Percentiles rank a stretch among this genome's conserved stretches.
phyloP scores from a whole-genome alignment of 805 yeast genomes.

The Clavispora vitiphila region DNA sequence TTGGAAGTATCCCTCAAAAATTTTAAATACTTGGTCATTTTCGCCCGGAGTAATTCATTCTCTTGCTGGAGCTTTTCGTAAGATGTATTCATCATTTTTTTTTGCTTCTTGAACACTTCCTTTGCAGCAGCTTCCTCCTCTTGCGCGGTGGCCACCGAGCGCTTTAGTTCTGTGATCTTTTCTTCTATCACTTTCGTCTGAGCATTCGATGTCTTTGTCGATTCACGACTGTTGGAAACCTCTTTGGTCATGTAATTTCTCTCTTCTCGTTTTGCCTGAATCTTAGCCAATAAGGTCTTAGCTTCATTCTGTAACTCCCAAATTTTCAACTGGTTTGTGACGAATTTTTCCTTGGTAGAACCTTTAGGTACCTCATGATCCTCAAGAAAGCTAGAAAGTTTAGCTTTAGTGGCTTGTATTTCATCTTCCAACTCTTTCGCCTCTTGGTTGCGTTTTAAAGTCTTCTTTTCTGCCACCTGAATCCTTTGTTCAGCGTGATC shows the following conservation, averaged over 20 bases:
- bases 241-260: conserved; percentile 60
- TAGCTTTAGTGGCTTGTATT: conserved; percentile 23
- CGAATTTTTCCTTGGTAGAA: conserved; percentile 18
- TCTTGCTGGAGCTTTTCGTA: conserved; percentile 8
- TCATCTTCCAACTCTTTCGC: conserved; percentile 18
- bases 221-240: conserved; percentile 45
- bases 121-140: conserved; percentile 20
- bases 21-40: conserved; percentile 28
- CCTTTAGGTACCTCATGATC: conserved; percentile 20
- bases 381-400: conserved; percentile 21
- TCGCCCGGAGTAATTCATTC: conserved; percentile 21
- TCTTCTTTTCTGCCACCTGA: conserved; percentile 27
- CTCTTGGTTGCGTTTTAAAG: conserved; percentile 28
- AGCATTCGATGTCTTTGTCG: conserved; percentile 42
- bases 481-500: conserved; percentile 35
- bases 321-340: conserved; percentile 37
- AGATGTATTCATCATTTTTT: conserved; percentile 11
- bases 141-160: conserved; percentile 16
- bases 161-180: conserved; percentile 14
- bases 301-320: conserved; percentile 45
- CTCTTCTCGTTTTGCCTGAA: conserved; percentile 51
- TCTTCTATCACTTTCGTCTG: conserved; percentile 22
- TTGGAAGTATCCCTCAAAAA: conserved; percentile 37
- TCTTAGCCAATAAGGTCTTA: conserved; percentile 35
- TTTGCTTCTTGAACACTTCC: conserved; percentile 18